Evolutionary conservation across 2,329 filamentous ascomycete genomes (phyloP), one percentile per base, ranked within the genome.

Genomic region (Diaporthe ilicicola): DNA sequence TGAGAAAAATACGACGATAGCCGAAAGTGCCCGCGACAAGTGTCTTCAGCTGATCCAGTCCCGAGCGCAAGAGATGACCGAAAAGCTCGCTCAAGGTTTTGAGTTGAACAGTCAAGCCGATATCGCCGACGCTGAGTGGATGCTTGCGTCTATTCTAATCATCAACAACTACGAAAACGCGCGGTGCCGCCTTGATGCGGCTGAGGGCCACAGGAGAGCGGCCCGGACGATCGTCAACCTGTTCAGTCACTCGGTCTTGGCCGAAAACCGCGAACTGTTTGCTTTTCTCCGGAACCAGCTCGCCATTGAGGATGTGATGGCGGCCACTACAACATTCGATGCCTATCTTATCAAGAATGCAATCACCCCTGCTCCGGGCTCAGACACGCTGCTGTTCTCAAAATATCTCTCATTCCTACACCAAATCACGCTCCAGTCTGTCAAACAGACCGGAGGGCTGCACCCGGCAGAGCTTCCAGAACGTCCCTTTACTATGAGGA

Each of bases 71-170:
- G 55, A 61, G 55, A 61, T 61, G 55, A 61, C 55, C 17, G 55
- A 61, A 6, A 61, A 61, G 24, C 8, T 61, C 9, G 37, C 55
- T 15, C 9, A 46, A 9, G 55, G 55, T 2, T 12, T 44, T 24
- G 55, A 61, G 37, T 7, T 61, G 37, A 44, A 29, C 24, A 61
- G 55, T 2, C 4, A 61, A 5, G n/a, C 55, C 17, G 39, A 61
- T 29, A 61, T 61, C 15, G 37, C 55, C 39, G 55, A 61, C 55
- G 55, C 55, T 9, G 55, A 61, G 39, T 61, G 55, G 55, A 61
- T 61, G 55, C 37, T 61, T 9, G 55, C 55, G 3, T 61, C 55
- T n/a, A 61, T 61, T 2, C 7, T 61, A 3, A n/a, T 61, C 24
- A 29, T 61, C 37, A 61, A 61, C 17, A 61, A 61, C 17, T 61